These are phyloP conservation scores for Lactarius akahatsu DNA, from an alignment of 768 basidiomycete species.

Conservation along the genomic window DNA sequence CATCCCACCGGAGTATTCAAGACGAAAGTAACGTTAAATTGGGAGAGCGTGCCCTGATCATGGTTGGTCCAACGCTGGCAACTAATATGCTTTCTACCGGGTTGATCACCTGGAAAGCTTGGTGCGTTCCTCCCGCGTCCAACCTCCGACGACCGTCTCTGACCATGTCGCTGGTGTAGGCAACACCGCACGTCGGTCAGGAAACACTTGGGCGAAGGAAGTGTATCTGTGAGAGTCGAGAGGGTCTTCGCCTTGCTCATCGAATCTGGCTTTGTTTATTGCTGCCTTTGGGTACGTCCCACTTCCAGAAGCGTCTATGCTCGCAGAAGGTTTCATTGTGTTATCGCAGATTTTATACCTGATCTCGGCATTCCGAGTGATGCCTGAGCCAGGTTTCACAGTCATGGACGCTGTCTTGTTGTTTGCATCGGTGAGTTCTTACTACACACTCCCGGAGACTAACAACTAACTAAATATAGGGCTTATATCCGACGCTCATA, in stretches of 20 bases:
- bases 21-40: neutral
- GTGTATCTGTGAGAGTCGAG: slow-evolving; percentile 11
- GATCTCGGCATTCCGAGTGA: slow-evolving; percentile 11
- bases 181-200: slow-evolving; percentile 11
- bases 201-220: slow-evolving; percentile 20
- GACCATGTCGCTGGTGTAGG: neutral
- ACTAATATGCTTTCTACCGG: slow-evolving; percentile 23
- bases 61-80: slow-evolving; percentile 18
- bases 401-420: slow-evolving; percentile 16
- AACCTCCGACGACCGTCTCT: neutral
- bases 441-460: neutral
- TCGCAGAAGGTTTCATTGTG: neutral
- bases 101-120: slow-evolving; percentile 23
- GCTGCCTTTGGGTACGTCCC: slow-evolving; percentile 19
- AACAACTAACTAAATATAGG: neutral
- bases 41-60: slow-evolving; percentile 13
- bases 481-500: slow-evolving; percentile 22
- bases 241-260: slow-evolving; percentile 22
- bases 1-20: slow-evolving; percentile 13
- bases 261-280: slow-evolving; percentile 23
- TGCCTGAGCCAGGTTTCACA: slow-evolving; percentile 14
- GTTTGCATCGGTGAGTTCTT: slow-evolving; percentile 12
- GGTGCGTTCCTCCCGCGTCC: slow-evolving; percentile 1
- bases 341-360: slow-evolving; percentile 12
- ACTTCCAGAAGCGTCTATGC: neutral